These are phyloP conservation scores for Logfia minima DNA, from an alignment of 129 eudicot species.

Conservation along the genomic window DNA sequence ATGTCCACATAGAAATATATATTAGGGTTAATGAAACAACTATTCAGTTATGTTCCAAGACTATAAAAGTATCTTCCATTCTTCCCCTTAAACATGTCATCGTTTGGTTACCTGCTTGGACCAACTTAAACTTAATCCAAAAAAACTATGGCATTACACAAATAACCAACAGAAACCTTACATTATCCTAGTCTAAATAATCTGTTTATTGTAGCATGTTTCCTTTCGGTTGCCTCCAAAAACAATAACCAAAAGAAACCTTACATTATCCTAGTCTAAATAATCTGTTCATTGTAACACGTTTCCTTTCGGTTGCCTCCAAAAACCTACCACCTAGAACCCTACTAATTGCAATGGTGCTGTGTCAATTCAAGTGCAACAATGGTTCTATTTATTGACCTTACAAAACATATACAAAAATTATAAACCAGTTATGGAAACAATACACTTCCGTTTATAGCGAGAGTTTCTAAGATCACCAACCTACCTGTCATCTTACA, in stretches of 20 bases:
- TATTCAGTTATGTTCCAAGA: background rate
- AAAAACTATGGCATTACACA: background rate
- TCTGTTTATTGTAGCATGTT: background rate
- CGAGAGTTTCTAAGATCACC: background rate
- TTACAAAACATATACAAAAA: background rate
- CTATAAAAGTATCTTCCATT: constrained; percentile 2
- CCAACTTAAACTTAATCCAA: background rate
- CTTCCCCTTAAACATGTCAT: constrained; percentile 10
- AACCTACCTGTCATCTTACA: background rate
- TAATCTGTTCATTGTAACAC: background rate
- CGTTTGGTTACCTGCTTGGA: background rate
- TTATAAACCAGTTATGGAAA: background rate
- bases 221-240: background rate
- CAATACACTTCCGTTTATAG: background rate
- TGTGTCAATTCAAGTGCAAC: background rate
- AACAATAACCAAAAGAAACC: background rate
- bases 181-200: background rate
- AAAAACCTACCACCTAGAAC: background rate
- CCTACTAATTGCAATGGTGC: background rate
- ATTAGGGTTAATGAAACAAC: background rate
- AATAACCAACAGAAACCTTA: background rate
- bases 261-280: background rate
- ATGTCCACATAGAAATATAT: background rate
- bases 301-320: background rate
- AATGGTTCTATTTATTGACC: background rate